A percentile compares a stretch with the other conserved stretches of the same genome.
These are phyloP conservation scores for Fusarium verrucosum DNA, from an alignment of 2,329 filamentous ascomycete genomes.

Conservation along the genomic window DNA sequence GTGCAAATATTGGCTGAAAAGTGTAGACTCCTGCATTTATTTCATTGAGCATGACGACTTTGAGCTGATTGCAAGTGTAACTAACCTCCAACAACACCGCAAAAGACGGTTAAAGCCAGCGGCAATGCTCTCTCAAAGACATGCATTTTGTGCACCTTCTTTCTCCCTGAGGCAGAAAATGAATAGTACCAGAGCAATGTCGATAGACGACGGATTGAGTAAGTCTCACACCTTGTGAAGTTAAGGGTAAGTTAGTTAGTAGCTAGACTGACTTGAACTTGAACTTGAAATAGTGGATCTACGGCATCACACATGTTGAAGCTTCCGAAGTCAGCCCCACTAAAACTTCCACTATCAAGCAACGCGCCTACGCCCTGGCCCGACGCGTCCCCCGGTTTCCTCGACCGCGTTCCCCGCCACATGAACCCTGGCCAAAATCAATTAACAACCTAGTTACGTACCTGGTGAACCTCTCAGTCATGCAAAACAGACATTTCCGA, in stretches of 20 bases:
- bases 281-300: slow-evolving; percentile 16
- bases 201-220: neutral
- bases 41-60: slow-evolving; percentile 8
- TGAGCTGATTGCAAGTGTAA: neutral
- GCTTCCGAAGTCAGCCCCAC: slow-evolving; percentile 18
- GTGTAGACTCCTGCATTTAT: slow-evolving; percentile 49
- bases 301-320: slow-evolving; percentile 2
- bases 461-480: slow-evolving; percentile 11
- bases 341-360: neutral
- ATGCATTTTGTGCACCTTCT: no score
- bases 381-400: slow-evolving; percentile 43
- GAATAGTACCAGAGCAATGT: neutral
- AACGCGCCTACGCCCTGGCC: slow-evolving; percentile 9
- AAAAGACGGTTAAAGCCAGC: slow-evolving; percentile 50
- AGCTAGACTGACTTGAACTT: neutral
- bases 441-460: slow-evolving; percentile 32
- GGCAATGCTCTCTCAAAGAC: slow-evolving; percentile 50
- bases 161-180: no score
- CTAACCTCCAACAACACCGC: slow-evolving; percentile 51
- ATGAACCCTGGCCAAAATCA: slow-evolving; percentile 24
- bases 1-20: slow-evolving; percentile 49
- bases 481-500: slow-evolving; percentile 18
- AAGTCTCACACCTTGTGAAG: neutral
- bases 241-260: no score
- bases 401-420: slow-evolving; percentile 43